Evolutionary conservation across 208 protist species (phyloP).

Genomic region (Trichomonas tenax): DNA sequence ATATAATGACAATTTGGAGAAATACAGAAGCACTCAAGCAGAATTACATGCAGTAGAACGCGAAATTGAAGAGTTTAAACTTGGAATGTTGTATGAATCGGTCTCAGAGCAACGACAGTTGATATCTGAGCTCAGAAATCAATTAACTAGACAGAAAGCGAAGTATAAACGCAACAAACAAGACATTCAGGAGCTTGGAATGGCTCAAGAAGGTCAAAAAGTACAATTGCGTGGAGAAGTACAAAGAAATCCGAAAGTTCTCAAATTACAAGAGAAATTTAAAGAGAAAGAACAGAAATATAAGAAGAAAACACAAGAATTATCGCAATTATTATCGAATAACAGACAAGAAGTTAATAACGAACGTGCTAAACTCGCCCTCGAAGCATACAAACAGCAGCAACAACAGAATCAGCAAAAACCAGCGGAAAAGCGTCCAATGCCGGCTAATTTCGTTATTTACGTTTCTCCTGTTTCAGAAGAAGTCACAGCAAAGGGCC

Average conservation of each 20-base stretch:
- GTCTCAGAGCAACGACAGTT: background rate
- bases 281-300: background rate
- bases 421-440: background rate
- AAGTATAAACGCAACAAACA: background rate
- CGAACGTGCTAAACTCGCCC: background rate
- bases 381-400: background rate
- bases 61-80: background rate
- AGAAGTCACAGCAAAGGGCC: background rate
- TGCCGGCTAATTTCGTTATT: background rate
- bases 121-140: background rate
- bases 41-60: background rate
- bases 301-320: background rate
- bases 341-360: background rate
- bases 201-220: background rate
- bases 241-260: background rate
- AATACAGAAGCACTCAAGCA: background rate
- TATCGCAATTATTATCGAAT: background rate
- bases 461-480: background rate
- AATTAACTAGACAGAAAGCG: background rate
- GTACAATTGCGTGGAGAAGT: background rate
- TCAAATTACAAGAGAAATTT: background rate
- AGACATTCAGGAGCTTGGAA: background rate
- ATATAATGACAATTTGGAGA: background rate
- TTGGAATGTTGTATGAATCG: background rate
- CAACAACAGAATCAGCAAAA: background rate